phyloP scores from a whole-genome alignment of 2,329 filamentous ascomycete genomes.

The Fragosphaeria purpurea region DNA sequence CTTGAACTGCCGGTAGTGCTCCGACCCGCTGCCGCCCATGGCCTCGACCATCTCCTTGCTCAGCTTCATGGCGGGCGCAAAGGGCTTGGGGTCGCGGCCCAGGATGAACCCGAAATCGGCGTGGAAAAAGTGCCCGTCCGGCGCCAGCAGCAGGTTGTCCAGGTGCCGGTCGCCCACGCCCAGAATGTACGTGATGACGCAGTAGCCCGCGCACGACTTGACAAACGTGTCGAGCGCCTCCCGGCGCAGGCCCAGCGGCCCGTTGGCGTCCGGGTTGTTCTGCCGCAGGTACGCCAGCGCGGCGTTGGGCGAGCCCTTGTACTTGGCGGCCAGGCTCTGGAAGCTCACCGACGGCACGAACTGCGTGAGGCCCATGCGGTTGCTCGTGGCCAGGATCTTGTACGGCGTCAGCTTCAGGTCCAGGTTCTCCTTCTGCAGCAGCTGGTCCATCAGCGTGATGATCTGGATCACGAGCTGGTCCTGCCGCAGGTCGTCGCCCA shows the following conservation, averaged over 20 bases:
- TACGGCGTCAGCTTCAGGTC: slow-evolving; percentile 93
- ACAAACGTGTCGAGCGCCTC: slow-evolving; percentile 93
- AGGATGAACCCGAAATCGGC: slow-evolving; percentile 98
- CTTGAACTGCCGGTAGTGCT: slow-evolving; percentile 81
- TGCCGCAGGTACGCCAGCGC: slow-evolving; percentile 76
- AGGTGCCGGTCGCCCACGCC: slow-evolving; percentile 93
- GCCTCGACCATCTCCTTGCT: slow-evolving; percentile 98
- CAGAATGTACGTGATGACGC: slow-evolving; percentile 95
- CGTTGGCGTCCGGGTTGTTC: slow-evolving; percentile 78
- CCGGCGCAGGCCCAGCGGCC: slow-evolving; percentile 76
- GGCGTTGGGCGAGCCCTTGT: slow-evolving; percentile 52
- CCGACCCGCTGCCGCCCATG: slow-evolving; percentile 77
- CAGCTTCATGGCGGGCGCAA: slow-evolving; percentile 93
- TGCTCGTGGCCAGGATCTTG: slow-evolving; percentile 88
- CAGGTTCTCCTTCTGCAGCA: slow-evolving; percentile 90
- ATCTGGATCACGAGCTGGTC: slow-evolving; percentile 96
- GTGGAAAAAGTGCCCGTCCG: slow-evolving; percentile 93
- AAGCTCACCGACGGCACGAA: slow-evolving; percentile 83
- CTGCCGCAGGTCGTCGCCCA: slow-evolving; percentile 89
- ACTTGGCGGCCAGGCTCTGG: slow-evolving; percentile 73
- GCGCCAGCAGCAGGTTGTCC: slow-evolving; percentile 85
- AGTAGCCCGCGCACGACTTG: slow-evolving; percentile 93
- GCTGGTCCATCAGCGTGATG: slow-evolving; percentile 93
- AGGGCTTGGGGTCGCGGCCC: slow-evolving; percentile 92
- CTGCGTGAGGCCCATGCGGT: slow-evolving; percentile 81